phyloP scores from a whole-genome alignment of 495 filamentous ascomycete species.

The Podospora pseudopauciseta region DNA sequence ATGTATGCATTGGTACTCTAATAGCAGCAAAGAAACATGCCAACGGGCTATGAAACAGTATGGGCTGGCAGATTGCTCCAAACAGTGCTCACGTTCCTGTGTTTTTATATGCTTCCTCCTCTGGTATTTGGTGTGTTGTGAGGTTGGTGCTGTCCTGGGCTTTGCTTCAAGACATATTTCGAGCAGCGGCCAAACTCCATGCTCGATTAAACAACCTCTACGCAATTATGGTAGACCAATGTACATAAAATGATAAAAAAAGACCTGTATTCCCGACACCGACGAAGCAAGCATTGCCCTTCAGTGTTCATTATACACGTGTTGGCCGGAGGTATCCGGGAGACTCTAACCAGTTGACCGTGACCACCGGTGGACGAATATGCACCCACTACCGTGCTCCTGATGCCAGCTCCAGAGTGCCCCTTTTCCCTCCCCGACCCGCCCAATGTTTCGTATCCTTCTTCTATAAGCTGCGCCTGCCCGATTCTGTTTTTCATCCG shows the following conservation, averaged over 20 bases:
- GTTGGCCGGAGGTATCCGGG: slow-evolving; percentile 8
- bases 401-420: not conserved
- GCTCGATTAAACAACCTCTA: slow-evolving; percentile 30
- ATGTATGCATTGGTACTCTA: no score
- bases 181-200: slow-evolving; percentile 24
- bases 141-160: not conserved
- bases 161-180: not conserved
- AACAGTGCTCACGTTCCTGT: not conserved
- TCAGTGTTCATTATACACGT: slow-evolving; percentile 25
- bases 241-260: slow-evolving; percentile 29
- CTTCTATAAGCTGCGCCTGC: slow-evolving; percentile 9
- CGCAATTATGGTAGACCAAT: slow-evolving; percentile 28
- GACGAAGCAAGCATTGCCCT: slow-evolving; percentile 21
- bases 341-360: not conserved
- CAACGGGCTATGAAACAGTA: not conserved
- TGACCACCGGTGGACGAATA: not conserved
- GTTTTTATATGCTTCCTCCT: not conserved
- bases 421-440: slow-evolving; percentile 7
- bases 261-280: slow-evolving; percentile 24
- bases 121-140: not conserved
- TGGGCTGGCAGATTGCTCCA: not conserved
- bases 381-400: not conserved
- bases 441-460: slow-evolving; percentile 6
- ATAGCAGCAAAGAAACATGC: not conserved
- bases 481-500: not conserved